Conservation (phyloP, 2,329 filamentous ascomycete genomes). For the Ophiostoma pallidulum region DNA sequence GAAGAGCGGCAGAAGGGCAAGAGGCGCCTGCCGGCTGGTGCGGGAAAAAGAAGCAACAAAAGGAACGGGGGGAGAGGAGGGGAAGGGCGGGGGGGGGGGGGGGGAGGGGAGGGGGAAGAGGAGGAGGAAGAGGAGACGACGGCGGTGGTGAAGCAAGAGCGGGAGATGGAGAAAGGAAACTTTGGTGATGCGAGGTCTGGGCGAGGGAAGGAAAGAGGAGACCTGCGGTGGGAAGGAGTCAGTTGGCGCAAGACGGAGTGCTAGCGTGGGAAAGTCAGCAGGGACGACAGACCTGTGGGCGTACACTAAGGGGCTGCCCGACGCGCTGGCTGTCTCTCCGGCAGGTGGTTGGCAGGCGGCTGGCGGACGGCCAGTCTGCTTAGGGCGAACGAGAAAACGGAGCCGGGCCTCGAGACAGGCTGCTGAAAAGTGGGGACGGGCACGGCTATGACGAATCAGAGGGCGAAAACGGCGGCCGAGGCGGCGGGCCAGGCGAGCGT, state of each 20-base stretch:
- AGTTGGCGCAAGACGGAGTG: neutral
- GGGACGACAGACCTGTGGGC: no score
- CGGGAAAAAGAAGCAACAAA: neutral
- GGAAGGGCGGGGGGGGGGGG: neutral
- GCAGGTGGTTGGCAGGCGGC: no score
- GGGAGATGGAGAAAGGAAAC: no score
- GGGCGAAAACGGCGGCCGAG: neutral
- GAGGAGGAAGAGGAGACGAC: neutral
- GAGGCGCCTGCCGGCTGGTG: neutral
- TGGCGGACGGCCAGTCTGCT: no score
- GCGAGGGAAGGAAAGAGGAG: no score
- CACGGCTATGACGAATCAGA: neutral
- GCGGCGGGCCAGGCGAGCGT: neutral
- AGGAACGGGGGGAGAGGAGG: neutral
- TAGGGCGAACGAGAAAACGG: neutral
- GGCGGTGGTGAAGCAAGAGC: neutral
- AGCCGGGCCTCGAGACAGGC: neutral
- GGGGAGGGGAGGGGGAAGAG: neutral
- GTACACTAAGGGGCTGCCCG: no score
- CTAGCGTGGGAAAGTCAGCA: no score
- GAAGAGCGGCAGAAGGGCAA: no score
- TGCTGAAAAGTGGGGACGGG: no score
- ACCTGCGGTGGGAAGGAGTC: no score
- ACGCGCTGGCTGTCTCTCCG: no score
- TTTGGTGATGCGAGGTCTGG: no score